Percentiles rank a stretch among this genome's conserved stretches.
These are phyloP conservation scores for Lunularia cruciata DNA, from an alignment of 225 moss, liverwort and hornwort species.

Conservation along the genomic window DNA sequence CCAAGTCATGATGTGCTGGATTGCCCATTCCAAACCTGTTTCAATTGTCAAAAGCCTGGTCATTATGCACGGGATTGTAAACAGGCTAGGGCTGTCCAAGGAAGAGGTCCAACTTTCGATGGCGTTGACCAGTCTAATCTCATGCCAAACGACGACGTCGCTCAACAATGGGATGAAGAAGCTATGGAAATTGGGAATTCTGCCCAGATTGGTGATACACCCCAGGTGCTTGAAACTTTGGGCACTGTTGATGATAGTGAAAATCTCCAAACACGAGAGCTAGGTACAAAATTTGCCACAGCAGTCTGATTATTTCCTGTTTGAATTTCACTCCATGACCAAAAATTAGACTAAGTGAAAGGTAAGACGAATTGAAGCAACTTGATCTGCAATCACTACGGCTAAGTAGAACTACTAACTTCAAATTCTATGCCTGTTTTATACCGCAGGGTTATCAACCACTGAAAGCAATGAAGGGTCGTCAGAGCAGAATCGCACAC, in stretches of 20 bases:
- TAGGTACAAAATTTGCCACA: slow-evolving; percentile 18
- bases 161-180: background rate
- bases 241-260: slow-evolving; percentile 11
- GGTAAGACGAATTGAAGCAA: too few relatives aligned
- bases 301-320: background rate
- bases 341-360: background rate
- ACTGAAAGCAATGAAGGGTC: background rate
- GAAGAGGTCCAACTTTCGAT: too few relatives aligned
- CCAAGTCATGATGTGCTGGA: background rate
- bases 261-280: slow-evolving; percentile 8
- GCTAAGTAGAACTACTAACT: too few relatives aligned
- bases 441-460: background rate
- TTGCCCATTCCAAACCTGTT: background rate
- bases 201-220: slow-evolving; percentile 3
- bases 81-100: background rate
- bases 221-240: slow-evolving; percentile 20
- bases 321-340: background rate
- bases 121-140: background rate
- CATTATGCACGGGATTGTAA: slow-evolving; percentile 1
- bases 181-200: background rate
- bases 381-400: too few relatives aligned
- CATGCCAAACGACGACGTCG: background rate
- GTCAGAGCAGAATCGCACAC: background rate
- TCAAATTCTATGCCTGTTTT: too few relatives aligned
- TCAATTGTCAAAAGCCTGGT: background rate